Conservation (phyloP, 208 protist genomes). For the Trichomonas tenax region DNA sequence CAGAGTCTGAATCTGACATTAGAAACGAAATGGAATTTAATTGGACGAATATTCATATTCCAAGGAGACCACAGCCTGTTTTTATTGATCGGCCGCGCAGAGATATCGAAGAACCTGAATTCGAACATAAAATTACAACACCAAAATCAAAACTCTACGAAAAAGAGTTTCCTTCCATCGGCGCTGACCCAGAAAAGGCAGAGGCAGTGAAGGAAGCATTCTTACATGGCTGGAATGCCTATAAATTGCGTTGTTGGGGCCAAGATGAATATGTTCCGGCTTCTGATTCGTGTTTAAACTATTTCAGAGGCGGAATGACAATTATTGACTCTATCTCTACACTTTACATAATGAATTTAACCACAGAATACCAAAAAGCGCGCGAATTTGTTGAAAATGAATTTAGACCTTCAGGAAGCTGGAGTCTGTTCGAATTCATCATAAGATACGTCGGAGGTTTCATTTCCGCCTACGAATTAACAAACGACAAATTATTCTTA, state of each 20-base stretch:
- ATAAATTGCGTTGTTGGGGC: neutral
- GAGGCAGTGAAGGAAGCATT: neutral
- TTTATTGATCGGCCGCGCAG: too few species aligned
- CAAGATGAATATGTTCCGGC: neutral
- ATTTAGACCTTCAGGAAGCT: neutral
- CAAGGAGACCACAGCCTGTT: too few species aligned
- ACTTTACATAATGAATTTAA: neutral
- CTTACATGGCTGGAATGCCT: neutral
- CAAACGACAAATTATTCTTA: conserved; percentile 41
- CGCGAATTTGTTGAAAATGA: neutral
- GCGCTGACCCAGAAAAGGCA: neutral
- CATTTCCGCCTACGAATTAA: conserved; percentile 49
- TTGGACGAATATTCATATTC: too few species aligned
- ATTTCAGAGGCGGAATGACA: neutral
- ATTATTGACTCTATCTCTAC: neutral
- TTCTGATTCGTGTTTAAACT: neutral
- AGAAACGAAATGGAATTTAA: too few species aligned
- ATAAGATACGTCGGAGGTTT: conserved; percentile 53
- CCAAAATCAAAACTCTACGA: neutral
- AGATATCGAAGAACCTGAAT: too few species aligned
- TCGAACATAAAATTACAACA: neutral
- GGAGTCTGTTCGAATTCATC: conserved; percentile 52
- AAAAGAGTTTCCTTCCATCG: neutral
- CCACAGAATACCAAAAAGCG: neutral
- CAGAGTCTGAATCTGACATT: too few species aligned